These are phyloP conservation scores for Phytophthora citricola DNA, from an alignment of 352 stramenopile genomes.

Conservation along the genomic window DNA sequence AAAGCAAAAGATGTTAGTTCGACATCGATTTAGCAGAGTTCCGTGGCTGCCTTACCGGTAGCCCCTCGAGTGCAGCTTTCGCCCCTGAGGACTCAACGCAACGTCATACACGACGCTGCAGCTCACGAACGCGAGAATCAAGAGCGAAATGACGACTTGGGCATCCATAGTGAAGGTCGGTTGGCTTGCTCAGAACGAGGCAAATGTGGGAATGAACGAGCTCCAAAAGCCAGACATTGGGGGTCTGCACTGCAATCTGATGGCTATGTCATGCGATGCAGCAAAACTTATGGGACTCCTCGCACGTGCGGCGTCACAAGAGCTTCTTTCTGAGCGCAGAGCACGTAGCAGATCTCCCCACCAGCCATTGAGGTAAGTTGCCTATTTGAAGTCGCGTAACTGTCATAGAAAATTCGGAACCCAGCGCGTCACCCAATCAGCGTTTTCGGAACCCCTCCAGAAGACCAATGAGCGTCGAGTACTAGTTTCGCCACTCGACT, in stretches of 20 bases:
- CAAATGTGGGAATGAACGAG: slow-evolving; percentile 32
- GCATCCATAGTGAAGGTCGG: slow-evolving; percentile 32
- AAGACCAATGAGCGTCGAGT: slow-evolving; percentile 15
- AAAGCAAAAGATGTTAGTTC: slow-evolving; percentile 7
- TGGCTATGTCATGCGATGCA: slow-evolving; percentile 24
- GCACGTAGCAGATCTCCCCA: not conserved
- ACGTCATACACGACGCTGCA: slow-evolving; percentile 68
- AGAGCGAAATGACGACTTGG: slow-evolving; percentile 50
- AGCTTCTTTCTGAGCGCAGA: slow-evolving; percentile 22
- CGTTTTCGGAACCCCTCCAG: slow-evolving; percentile 22
- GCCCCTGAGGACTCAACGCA: slow-evolving; percentile 60
- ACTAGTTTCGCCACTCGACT: slow-evolving; percentile 27
- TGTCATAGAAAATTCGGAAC: slow-evolving; percentile 26
- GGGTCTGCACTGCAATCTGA: slow-evolving; percentile 1
- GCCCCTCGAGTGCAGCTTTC: slow-evolving; percentile 56
- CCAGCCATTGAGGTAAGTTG: slow-evolving; percentile 9
- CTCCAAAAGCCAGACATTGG: slow-evolving; percentile 6
- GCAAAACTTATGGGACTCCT: slow-evolving; percentile 13
- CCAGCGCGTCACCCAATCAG: slow-evolving; percentile 18
- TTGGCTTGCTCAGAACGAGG: slow-evolving; percentile 9
- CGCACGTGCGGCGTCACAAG: slow-evolving; percentile 12
- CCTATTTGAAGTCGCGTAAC: slow-evolving; percentile 18
- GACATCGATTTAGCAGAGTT: not conserved
- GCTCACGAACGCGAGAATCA: slow-evolving; percentile 65
- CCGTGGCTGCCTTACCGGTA: slow-evolving; percentile 45